These are phyloP conservation scores for Geosmithia putterillii DNA, from an alignment of 2,329 filamentous ascomycete genomes.

Conservation along the genomic window DNA sequence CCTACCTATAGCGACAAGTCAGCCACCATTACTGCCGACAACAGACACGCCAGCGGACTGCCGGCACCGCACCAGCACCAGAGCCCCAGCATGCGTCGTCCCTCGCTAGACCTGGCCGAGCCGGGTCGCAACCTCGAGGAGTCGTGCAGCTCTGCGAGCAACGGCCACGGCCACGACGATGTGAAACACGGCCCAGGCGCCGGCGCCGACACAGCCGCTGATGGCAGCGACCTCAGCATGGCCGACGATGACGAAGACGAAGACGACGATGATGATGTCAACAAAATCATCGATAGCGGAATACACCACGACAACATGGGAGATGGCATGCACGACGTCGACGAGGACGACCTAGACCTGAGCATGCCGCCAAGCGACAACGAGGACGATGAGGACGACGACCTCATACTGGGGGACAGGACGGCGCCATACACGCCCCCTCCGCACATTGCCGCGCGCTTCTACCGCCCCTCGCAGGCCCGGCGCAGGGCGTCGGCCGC, in stretches of 20 bases:
- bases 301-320: slow-evolving; percentile 23
- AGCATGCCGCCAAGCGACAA: slow-evolving; percentile 24
- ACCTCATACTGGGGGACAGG: slow-evolving; percentile 16
- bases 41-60: too few relatives aligned
- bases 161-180: too few relatives aligned
- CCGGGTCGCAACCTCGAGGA: slow-evolving; percentile 25
- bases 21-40: too few relatives aligned
- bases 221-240: not conserved
- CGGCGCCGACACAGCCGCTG: too few relatives aligned
- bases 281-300: too few relatives aligned
- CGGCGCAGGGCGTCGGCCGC: slow-evolving; percentile 65
- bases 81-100: slow-evolving; percentile 25
- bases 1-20: too few relatives aligned
- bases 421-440: slow-evolving; percentile 46
- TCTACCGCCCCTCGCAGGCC: slow-evolving; percentile 55
- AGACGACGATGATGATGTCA: slow-evolving; percentile 8
- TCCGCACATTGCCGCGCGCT: slow-evolving; percentile 65
- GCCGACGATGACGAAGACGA: not conserved
- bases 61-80: not conserved
- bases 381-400: slow-evolving; percentile 20
- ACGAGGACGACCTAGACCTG: slow-evolving; percentile 21
- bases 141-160: slow-evolving; percentile 13
- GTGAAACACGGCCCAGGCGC: too few relatives aligned
- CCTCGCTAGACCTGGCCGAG: slow-evolving; percentile 27
- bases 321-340: too few relatives aligned